These are phyloP conservation scores for Chenopodium formosanum DNA, from an alignment of 148 eudicot species.

Conservation along the genomic window DNA sequence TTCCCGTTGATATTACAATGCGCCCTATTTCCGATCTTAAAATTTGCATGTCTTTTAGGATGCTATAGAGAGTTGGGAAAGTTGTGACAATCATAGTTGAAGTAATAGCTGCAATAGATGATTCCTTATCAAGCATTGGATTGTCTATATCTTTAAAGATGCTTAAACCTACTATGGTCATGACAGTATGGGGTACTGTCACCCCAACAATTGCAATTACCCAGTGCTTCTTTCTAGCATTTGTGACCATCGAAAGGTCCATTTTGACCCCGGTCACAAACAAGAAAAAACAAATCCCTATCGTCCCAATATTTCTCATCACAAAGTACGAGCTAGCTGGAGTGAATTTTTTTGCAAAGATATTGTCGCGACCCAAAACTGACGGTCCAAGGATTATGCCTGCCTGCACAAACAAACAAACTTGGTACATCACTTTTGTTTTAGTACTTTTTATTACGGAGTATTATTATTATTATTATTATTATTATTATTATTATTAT, in stretches of 20 bases:
- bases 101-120: constrained; percentile 54
- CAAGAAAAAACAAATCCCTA: constrained; percentile 72
- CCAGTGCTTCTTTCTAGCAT: constrained; percentile 53
- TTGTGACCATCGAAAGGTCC: constrained; percentile 43
- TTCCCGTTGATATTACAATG: constrained; percentile 48
- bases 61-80: constrained; percentile 59
- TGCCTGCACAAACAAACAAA: constrained; percentile 37
- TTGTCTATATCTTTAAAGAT: constrained; percentile 31
- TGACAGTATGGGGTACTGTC: constrained; percentile 30
- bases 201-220: constrained; percentile 42
- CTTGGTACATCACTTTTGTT: too few relatives aligned
- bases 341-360: constrained; percentile 31
- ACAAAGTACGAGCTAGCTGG: constrained; percentile 39
- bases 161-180: constrained; percentile 24
- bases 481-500: too few relatives aligned
- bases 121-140: constrained; percentile 29
- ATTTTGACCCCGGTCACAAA: constrained; percentile 70
- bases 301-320: constrained; percentile 43
- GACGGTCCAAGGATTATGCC: constrained; percentile 87
- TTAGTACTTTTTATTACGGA: too few relatives aligned
- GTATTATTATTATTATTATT: too few relatives aligned
- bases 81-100: constrained; percentile 49
- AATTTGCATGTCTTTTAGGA: constrained; percentile 60
- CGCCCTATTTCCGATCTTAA: constrained; percentile 79
- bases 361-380: constrained; percentile 41